These are phyloP conservation scores for Pugionium dolabratum DNA, from an alignment of 345 rosid species.

Conservation along the genomic window DNA sequence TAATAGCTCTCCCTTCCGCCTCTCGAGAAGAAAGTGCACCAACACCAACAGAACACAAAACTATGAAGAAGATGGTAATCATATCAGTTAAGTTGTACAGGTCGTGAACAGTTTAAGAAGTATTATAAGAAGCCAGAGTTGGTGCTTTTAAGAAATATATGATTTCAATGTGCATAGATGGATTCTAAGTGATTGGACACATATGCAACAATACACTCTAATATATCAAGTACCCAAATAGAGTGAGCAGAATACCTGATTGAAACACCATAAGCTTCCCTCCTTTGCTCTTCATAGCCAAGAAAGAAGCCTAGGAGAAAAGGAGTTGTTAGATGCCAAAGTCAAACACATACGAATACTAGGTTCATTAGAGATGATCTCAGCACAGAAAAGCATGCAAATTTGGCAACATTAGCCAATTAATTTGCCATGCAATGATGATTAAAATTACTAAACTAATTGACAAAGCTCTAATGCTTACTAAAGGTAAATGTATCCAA, in stretches of 20 bases:
- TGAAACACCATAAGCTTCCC: constrained; percentile 96
- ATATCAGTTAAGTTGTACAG: constrained; percentile 20
- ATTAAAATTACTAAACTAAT: constrained; percentile 23
- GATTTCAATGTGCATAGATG: background rate
- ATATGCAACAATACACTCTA: constrained; percentile 3
- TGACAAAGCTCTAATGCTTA: constrained; percentile 11
- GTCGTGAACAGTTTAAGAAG: constrained; percentile 1
- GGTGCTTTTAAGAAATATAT: background rate
- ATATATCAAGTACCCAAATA: constrained; percentile 11
- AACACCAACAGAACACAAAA: constrained; percentile 90
- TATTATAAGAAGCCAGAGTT: background rate
- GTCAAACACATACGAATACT: constrained; percentile 5
- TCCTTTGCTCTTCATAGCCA: constrained; percentile 94
- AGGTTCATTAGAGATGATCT: constrained; percentile 5
- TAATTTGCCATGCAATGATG: constrained; percentile 9
- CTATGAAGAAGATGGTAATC: constrained; percentile 44
- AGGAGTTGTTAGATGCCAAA: constrained; percentile 3
- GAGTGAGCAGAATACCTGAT: constrained; percentile 56
- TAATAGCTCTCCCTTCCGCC: constrained; percentile 91
- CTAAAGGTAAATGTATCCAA: constrained; percentile 25
- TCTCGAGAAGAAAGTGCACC: constrained; percentile 97
- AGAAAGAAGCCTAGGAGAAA: constrained; percentile 72
- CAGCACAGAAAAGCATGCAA: constrained; percentile 14
- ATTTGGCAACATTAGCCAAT: constrained; percentile 7
- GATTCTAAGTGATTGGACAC: background rate